Percentiles rank a stretch among this genome's conserved stretches.
phyloP scores from a whole-genome alignment of 192 early-diverging fungal genomes.

The Diversispora epigaea region DNA sequence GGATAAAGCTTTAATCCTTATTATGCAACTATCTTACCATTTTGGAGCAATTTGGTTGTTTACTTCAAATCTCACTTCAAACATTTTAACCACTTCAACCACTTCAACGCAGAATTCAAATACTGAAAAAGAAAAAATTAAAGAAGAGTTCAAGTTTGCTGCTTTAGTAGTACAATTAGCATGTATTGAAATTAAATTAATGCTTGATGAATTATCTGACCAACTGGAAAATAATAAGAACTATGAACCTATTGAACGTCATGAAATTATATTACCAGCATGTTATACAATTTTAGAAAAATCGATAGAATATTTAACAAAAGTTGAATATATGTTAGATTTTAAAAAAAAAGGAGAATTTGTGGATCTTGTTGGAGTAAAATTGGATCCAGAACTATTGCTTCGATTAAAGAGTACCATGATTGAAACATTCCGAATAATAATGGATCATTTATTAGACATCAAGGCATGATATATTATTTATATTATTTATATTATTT shows the following conservation, averaged over 20 bases:
- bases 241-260: too few species aligned
- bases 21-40: slow-evolving; percentile 32
- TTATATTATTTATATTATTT: too few species aligned
- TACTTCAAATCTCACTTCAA: slow-evolving; percentile 5
- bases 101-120: slow-evolving; percentile 12
- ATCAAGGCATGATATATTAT: slow-evolving; percentile 27
- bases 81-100: too few species aligned
- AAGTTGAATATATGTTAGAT: too few species aligned
- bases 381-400: slow-evolving; percentile 39
- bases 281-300: too few species aligned
- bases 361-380: slow-evolving; percentile 37
- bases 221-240: too few species aligned
- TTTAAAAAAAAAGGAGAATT: too few species aligned
- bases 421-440: slow-evolving; percentile 38
- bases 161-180: slow-evolving; percentile 41
- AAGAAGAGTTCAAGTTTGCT: slow-evolving; percentile 39
- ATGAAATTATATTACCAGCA: too few species aligned
- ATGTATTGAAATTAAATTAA: slow-evolving; percentile 42
- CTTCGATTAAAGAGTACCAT: slow-evolving; percentile 38
- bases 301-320: too few species aligned
- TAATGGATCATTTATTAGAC: slow-evolving; percentile 38
- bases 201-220: too few species aligned
- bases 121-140: slow-evolving; percentile 10
- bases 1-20: slow-evolving; percentile 36
- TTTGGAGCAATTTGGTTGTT: slow-evolving; percentile 47